Conservation (phyloP, 2,329 filamentous ascomycete genomes). For the Coccinonectria pachysandricola region DNA sequence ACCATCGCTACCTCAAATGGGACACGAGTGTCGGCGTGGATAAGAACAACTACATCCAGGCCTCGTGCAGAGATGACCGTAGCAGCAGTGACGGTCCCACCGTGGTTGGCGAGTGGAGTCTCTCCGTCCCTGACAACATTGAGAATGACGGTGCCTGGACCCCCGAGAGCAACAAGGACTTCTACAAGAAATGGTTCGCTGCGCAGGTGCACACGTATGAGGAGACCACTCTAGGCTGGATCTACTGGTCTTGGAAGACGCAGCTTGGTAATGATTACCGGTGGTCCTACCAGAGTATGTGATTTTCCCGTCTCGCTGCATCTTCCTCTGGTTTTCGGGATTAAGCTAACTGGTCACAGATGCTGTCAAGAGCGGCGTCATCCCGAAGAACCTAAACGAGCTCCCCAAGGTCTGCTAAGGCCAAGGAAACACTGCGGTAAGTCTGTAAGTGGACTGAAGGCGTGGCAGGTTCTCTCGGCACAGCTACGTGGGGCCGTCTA, state of each 20-base stretch:
- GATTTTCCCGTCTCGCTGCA: no score
- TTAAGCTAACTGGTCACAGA: conserved; percentile 6
- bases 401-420: conserved; percentile 11
- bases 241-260: conserved; percentile 17
- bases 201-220: conserved; percentile 16
- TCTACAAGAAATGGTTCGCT: conserved; percentile 17
- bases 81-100: conserved; percentile 28
- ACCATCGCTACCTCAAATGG: conserved; percentile 51
- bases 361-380: conserved; percentile 12
- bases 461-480: no score
- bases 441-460: no score
- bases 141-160: conserved; percentile 28
- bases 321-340: neutral
- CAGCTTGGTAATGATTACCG: conserved; percentile 16
- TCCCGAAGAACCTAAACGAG: conserved; percentile 10
- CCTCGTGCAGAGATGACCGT: conserved; percentile 39
- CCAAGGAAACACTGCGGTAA: no score
- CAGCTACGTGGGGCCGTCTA: no score
- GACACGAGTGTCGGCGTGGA: conserved; percentile 19
- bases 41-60: conserved; percentile 33
- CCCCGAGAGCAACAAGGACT: conserved; percentile 11
- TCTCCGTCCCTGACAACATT: conserved; percentile 38
- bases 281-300: conserved; percentile 16
- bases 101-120: conserved; percentile 49
- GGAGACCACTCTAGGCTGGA: conserved; percentile 12